A percentile compares a stretch with the other conserved stretches of the same genome.
Evolutionary conservation across 2,329 filamentous ascomycete species (phyloP).

Genomic region (Clonostachys solani): DNA sequence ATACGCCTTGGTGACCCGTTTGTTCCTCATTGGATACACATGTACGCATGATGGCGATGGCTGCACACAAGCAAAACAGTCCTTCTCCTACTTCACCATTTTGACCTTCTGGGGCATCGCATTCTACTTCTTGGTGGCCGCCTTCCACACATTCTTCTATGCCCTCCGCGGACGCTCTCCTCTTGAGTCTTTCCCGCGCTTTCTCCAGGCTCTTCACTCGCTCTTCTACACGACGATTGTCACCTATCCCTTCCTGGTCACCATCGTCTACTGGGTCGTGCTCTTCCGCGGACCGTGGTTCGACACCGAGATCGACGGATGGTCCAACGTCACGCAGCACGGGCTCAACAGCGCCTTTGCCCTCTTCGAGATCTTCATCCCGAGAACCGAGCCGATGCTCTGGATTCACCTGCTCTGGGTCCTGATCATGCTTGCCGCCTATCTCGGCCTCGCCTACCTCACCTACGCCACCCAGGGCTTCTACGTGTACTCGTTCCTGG

Average conservation of each 20-base stretch:
- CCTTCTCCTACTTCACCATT: conserved; percentile 80
- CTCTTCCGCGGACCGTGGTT: conserved; percentile 52
- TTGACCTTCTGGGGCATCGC: conserved; percentile 78
- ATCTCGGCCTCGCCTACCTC: conserved; percentile 71
- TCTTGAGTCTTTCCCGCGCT: conserved; percentile 54
- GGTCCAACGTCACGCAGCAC: conserved; percentile 70
- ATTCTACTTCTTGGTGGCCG: conserved; percentile 70
- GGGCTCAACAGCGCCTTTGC: conserved; percentile 70
- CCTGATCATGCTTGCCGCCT: conserved; percentile 65
- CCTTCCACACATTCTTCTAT: conserved; percentile 68
- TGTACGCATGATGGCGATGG: conserved; percentile 44
- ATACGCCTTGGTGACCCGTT: conserved; percentile 66
- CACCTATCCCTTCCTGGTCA: conserved; percentile 65
- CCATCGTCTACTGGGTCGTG: conserved; percentile 65
- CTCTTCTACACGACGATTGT: conserved; percentile 60
- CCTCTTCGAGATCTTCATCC: conserved; percentile 68
- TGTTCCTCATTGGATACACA: conserved; percentile 66
- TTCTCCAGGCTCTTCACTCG: conserved; percentile 60
- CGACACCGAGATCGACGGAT: conserved; percentile 42
- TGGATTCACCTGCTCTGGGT: conserved; percentile 65
- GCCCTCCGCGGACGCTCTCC: conserved; percentile 46
- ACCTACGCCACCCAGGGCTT: conserved; percentile 65
- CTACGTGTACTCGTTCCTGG: conserved; percentile 77
- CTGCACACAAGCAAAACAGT: conserved; percentile 40
- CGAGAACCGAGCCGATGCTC: conserved; percentile 55